These are phyloP conservation scores for Candida quercuum DNA, from an alignment of 805 yeast genomes.

Conservation along the genomic window DNA sequence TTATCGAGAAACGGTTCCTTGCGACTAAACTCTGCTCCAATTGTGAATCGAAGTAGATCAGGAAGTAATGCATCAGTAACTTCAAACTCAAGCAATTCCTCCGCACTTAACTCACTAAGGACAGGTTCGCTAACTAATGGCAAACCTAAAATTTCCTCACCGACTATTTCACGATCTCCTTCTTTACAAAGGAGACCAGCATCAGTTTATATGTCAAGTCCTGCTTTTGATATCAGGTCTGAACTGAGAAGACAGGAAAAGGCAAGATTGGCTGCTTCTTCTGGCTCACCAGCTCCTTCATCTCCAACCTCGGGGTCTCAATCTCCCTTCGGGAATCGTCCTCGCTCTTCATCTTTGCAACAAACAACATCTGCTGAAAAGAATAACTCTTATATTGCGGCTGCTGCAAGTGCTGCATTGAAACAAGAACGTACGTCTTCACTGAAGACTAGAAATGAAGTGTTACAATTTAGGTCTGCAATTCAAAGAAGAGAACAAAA, in stretches of 20 bases:
- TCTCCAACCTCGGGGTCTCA: slow-evolving; percentile 5
- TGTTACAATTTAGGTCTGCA: neutral
- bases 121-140: neutral
- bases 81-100: slow-evolving; percentile 11
- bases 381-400: slow-evolving; percentile 8
- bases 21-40: neutral
- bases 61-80: slow-evolving; percentile 15
- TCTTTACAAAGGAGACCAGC: slow-evolving; percentile 19
- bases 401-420: slow-evolving; percentile 21
- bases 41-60: slow-evolving; percentile 8
- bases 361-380: neutral
- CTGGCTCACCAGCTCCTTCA: slow-evolving; percentile 2
- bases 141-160: slow-evolving; percentile 9
- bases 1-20: slow-evolving; percentile 13
- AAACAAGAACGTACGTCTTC: slow-evolving; percentile 18
- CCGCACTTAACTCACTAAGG: slow-evolving; percentile 3
- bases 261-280: slow-evolving; percentile 9
- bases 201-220: slow-evolving; percentile 17
- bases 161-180: slow-evolving; percentile 17
- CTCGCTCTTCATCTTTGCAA: slow-evolving; percentile 12
- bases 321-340: slow-evolving; percentile 8
- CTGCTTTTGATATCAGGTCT: slow-evolving; percentile 24
- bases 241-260: slow-evolving; percentile 21
- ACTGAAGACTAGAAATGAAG: slow-evolving; percentile 10
- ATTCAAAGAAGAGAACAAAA: neutral